These are phyloP conservation scores for Xylaria sp. DNA, from an alignment of 495 filamentous ascomycete genomes.

Conservation along the genomic window DNA sequence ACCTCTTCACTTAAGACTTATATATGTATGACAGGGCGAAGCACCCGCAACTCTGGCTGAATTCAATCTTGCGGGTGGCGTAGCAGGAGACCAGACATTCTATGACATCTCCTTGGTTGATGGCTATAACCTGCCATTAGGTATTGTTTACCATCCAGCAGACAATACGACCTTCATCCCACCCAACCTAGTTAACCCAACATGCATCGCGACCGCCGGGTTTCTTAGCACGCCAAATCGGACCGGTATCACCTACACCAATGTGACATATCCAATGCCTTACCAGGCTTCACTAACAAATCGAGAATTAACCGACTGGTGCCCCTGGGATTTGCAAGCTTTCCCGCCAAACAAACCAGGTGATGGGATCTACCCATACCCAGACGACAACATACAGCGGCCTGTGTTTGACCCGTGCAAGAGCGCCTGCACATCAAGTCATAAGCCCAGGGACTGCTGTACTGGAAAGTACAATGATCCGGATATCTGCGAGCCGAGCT, in stretches of 20 bases:
- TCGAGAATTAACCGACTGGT: conserved; percentile 66
- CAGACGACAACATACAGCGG: conserved; percentile 69
- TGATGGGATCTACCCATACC: conserved; percentile 77
- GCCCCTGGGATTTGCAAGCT: conserved; percentile 76
- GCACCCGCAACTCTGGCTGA: conserved; percentile 76
- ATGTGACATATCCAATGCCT: conserved; percentile 66
- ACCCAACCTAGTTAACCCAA: conserved; percentile 74
- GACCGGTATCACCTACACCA: conserved; percentile 54
- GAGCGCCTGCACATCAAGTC: conserved; percentile 70
- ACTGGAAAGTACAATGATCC: conserved; percentile 66
- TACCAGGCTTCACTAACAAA: conserved; percentile 62
- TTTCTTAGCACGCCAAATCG: conserved; percentile 55
- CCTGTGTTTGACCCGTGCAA: conserved; percentile 76
- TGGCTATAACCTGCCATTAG: conserved; percentile 81
- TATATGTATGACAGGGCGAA: conserved; percentile 54
- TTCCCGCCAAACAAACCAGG: conserved; percentile 67
- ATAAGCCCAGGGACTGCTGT: conserved; percentile 69
- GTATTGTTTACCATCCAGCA: conserved; percentile 65
- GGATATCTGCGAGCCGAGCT: conserved; percentile 62
- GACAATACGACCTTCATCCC: conserved; percentile 65
- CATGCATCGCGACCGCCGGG: conserved; percentile 71
- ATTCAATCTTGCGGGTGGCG: conserved; percentile 70
- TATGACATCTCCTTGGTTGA: conserved; percentile 88
- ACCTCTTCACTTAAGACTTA: conserved; percentile 27
- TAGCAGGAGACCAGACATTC: conserved; percentile 67